Evolutionary conservation across 306 rosid species (phyloP), one percentile per base, ranked within the genome.

Genomic region (Quercus mongolica): DNA sequence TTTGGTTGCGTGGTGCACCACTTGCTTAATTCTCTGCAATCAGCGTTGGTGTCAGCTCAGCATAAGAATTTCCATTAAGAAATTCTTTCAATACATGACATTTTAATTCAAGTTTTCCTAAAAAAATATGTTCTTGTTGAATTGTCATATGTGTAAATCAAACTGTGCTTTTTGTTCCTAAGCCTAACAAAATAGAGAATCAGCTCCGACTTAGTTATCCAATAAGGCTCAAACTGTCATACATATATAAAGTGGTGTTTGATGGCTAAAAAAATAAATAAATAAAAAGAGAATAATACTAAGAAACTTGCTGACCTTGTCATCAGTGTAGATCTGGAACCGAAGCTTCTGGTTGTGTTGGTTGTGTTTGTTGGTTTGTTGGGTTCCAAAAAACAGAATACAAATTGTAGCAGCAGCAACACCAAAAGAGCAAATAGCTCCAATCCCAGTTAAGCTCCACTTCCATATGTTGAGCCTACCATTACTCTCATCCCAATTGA

Each of bases 381-480:
- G 89, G 69, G 73, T 88, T 74, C 98, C 97, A 26, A 89, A 54
- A 38, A 85, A 74, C 21, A 92, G 62, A 71, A 92, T 73, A 86
- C 94, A 94, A 71, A 94, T 65, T 21, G 98, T 89, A 25, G 94
- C 97, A 71, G 94, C 98, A 76, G 93, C 93, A 85, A 94, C 82
- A 26, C 97, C 97, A 73, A 92, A 90, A 10, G 98, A 88, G 75
- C 94, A 94, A 26, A 92, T 94, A 38, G 97, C 98, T 70, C 98
- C 97, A 76, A 94, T 74, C 49, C 98, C 98, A 41, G 83, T 86
- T 19, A 90, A 71, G 71, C 97, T 85, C 88, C 91, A 86, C 73
- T 89, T 94, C 90, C 94, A 88, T 2, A 92, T 68, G 59, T 87
- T 89, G 23, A 86, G 80, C 31, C 85, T 86, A 3, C 62, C 83